These are phyloP conservation scores for Neopestalotiopsis sp. DNA, from an alignment of 2,329 filamentous ascomycete species.

Conservation along the genomic window DNA sequence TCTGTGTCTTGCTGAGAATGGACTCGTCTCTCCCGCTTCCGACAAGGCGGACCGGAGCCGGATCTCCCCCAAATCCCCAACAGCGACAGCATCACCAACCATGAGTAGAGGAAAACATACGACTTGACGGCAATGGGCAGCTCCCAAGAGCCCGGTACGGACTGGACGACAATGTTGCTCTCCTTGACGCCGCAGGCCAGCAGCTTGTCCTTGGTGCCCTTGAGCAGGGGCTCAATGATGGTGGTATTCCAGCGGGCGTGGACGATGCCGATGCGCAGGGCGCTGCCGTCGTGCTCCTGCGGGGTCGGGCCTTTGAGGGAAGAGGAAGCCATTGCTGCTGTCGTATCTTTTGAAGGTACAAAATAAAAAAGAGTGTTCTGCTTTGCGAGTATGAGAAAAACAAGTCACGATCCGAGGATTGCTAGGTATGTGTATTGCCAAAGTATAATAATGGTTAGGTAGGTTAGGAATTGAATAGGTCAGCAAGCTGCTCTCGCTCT, in stretches of 20 bases:
- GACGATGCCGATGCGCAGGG: constrained; percentile 89
- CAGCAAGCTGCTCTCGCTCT: not conserved
- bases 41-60: no score
- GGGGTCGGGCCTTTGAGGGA: constrained; percentile 60
- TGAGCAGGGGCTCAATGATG: constrained; percentile 86
- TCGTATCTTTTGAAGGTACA: not conserved
- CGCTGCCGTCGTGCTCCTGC: constrained; percentile 69
- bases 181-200: constrained; percentile 80
- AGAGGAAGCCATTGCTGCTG: constrained; percentile 43
- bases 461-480: not conserved
- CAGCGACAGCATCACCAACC: not conserved
- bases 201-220: constrained; percentile 80
- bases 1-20: no score
- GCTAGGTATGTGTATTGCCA: not conserved
- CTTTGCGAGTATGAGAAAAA: no score
- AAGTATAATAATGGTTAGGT: not conserved
- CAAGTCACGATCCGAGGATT: no score
- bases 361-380: not conserved
- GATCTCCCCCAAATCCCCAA: no score
- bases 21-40: no score
- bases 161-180: constrained; percentile 87
- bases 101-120: constrained; percentile 50
- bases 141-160: constrained; percentile 93
- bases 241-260: constrained; percentile 94
- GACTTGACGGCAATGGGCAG: constrained; percentile 88